Evolutionary conservation across 768 basidiomycete genomes (phyloP), one percentile per base, ranked within the genome.

Genomic region (Rhodotorula graminis): DNA sequence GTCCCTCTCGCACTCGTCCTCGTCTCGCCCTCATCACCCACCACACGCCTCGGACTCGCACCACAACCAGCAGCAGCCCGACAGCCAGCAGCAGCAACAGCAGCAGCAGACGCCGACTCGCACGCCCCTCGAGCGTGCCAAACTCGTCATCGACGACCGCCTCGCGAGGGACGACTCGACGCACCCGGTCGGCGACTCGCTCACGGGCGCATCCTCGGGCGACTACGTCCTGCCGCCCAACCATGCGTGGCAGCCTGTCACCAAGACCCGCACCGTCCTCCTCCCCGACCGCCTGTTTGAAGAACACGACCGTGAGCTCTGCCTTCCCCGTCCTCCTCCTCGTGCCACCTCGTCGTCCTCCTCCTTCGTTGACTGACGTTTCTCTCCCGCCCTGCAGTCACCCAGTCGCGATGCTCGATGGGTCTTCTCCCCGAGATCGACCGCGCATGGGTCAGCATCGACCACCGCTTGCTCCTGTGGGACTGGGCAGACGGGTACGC

Each of bases 391-490:
- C 7, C 18, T n/a, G 46, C 64, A 74, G 72, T 77, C 19, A 67
- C 69, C 12, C 69, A 75, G 61, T 69, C 71, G 40, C 61, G 71
- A 18, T 77, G 73, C 66, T 71, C 68, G 57, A 77, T 79, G 78
- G 78, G 78, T 1, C 53, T 99, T 65, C 86, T 98, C 80, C 88
- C 93, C 37, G 91, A 94, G 77, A 91, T 98, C 72, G 92, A 95
- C 77, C 87, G 93, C 59, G 93, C 90, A 0, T 99, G 93, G 93
- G 90, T 97, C 74, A 90, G 92, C 18, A 90, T 95, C 69, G 93
- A 97, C 82, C 88, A 93, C 81, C 91, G 92, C 77, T 84, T 99
- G 47, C 91, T 96, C 78, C 83, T 99, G 33, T 98, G 96, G 96
- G 93, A 99, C 81, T 99, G 96, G 80, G 83, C 88, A 49, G 91